Evolutionary conservation across 2,329 filamentous ascomycete genomes (phyloP).

Genomic region (Penicillium sp.): DNA sequence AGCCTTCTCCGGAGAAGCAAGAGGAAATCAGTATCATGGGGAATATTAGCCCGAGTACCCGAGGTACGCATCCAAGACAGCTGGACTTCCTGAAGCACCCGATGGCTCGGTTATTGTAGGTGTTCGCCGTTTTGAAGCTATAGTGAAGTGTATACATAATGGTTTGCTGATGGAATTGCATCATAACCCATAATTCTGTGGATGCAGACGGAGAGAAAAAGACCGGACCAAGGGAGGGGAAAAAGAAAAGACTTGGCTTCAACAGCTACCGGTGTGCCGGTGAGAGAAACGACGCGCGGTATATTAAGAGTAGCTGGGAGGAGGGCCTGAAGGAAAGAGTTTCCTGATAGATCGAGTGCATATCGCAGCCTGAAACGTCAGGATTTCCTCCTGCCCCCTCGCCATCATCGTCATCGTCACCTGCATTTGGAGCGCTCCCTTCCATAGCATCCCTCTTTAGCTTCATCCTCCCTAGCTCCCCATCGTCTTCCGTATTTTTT

Average conservation of each 20-base stretch:
- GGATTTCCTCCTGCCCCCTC: neutral
- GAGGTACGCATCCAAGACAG: slow-evolving; percentile 20
- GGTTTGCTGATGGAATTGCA: slow-evolving; percentile 5
- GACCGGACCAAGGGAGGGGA: slow-evolving; percentile 7
- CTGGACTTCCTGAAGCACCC: slow-evolving; percentile 23
- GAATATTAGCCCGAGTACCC: slow-evolving; percentile 27
- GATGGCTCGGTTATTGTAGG: slow-evolving; percentile 23
- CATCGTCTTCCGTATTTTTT: neutral
- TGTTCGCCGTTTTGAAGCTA: neutral
- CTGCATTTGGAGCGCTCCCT: neutral
- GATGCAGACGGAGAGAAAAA: slow-evolving; percentile 9
- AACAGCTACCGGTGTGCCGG: slow-evolving; percentile 23
- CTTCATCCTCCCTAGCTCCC: neutral
- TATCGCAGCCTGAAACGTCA: slow-evolving; percentile 3
- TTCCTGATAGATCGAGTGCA: neutral
- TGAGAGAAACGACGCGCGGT: slow-evolving; percentile 9
- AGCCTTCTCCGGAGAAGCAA: neutral
- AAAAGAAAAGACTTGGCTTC: slow-evolving; percentile 13
- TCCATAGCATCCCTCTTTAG: slow-evolving; percentile 3
- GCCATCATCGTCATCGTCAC: slow-evolving; percentile 8
- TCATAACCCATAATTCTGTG: neutral
- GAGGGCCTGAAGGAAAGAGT: neutral
- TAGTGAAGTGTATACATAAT: neutral
- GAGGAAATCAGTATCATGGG: slow-evolving; percentile 3
- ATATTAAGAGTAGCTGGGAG: neutral